These are phyloP conservation scores for Umbelopsis ramanniana DNA, from an alignment of 192 early-diverging fungal species.

Conservation along the genomic window DNA sequence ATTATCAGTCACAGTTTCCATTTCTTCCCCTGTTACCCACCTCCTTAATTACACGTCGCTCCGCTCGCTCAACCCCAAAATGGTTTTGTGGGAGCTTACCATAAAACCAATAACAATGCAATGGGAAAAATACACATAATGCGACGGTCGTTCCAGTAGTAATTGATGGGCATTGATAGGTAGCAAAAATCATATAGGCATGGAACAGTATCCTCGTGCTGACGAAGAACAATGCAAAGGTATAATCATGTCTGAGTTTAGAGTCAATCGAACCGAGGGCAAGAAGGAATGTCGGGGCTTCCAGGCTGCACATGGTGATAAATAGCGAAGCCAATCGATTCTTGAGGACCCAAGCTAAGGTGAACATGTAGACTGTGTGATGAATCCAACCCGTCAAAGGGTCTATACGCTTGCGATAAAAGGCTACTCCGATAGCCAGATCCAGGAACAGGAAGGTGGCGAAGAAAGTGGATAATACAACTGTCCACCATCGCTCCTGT, in stretches of 20 bases:
- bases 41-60: neutral
- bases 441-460: conserved; percentile 59
- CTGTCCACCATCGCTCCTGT: conserved; percentile 35
- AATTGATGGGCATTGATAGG: conserved; percentile 34
- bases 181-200: conserved; percentile 41
- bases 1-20: neutral
- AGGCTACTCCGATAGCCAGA: conserved; percentile 53
- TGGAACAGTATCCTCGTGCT: conserved; percentile 62
- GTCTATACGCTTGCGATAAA: conserved; percentile 58
- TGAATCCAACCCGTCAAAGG: conserved; percentile 65
- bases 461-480: conserved; percentile 53
- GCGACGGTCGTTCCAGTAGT: conserved; percentile 35
- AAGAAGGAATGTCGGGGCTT: conserved; percentile 62
- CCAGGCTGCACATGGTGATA: conserved; percentile 56
- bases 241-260: conserved; percentile 49
- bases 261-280: conserved; percentile 55
- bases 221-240: conserved; percentile 61
- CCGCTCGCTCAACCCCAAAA: neutral
- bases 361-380: conserved; percentile 57
- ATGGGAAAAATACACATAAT: conserved; percentile 47
- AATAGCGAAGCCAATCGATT: conserved; percentile 38
- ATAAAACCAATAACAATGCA: conserved; percentile 61
- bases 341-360: conserved; percentile 37
- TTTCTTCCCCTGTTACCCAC: neutral
- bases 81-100: conserved; percentile 27